These are phyloP conservation scores for Cucumis melo DNA, from an alignment of 306 rosid genomes.

Conservation along the genomic window DNA sequence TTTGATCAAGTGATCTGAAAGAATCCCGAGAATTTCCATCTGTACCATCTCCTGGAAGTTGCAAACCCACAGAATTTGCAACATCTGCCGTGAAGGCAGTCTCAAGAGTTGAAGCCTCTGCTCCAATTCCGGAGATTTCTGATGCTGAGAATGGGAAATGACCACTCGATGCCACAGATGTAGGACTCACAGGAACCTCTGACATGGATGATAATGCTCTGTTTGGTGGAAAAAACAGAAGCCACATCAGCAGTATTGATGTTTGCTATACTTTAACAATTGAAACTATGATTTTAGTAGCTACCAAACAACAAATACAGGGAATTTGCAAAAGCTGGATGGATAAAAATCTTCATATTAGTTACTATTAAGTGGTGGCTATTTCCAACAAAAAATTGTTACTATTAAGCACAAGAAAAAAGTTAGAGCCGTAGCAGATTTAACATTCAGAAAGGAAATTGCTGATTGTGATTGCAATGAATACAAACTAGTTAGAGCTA, in stretches of 20 bases:
- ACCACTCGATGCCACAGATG: constrained; percentile 92
- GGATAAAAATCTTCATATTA: neutral
- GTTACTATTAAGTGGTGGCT: neutral
- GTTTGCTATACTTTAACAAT: constrained; percentile 55
- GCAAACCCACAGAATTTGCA: constrained; percentile 68
- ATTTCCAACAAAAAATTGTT: neutral
- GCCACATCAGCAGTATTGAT: constrained; percentile 40
- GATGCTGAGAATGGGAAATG: constrained; percentile 94
- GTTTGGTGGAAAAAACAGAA: constrained; percentile 46
- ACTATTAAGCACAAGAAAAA: neutral
- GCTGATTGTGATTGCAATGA: neutral
- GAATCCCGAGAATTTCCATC: constrained; percentile 51
- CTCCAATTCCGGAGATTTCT: constrained; percentile 85
- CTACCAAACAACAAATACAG: neutral
- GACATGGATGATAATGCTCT: constrained; percentile 56
- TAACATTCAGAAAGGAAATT: neutral
- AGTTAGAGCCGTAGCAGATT: neutral
- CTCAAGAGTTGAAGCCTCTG: constrained; percentile 66
- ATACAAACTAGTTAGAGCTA: neutral
- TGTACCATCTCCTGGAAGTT: constrained; percentile 70
- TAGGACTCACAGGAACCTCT: constrained; percentile 85
- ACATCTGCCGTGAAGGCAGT: constrained; percentile 82
- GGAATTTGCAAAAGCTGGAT: neutral
- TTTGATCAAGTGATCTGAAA: constrained; percentile 69
- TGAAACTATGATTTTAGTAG: neutral